A percentile compares a stretch with the other conserved stretches of the same genome.
Conservation (phyloP, 169 alveolate genomes). For the Haemoproteus tartakovskyi region DNA sequence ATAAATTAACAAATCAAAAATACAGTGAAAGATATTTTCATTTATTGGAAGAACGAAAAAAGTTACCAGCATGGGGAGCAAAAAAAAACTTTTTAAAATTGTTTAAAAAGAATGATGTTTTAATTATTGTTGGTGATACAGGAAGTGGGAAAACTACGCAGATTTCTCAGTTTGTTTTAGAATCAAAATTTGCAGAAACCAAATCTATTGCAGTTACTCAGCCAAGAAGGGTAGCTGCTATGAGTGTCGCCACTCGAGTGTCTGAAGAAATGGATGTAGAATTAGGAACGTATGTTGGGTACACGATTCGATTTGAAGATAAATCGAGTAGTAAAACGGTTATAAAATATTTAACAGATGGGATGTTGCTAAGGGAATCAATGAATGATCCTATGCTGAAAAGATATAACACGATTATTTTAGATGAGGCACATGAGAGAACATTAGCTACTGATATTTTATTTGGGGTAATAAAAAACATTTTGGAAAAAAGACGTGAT, state of each 20-base stretch:
- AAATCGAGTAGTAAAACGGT: constrained; percentile 93
- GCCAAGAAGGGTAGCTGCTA: constrained; percentile 99
- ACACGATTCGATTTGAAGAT: constrained; percentile 95
- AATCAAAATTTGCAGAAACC: constrained; percentile 92
- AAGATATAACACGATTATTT: constrained; percentile 91
- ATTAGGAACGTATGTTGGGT: constrained; percentile 97
- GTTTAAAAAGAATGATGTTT: constrained; percentile 87
- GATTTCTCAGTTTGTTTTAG: constrained; percentile 96
- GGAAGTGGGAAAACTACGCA: constrained; percentile 99
- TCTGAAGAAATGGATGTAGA: constrained; percentile 96
- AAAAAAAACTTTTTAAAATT: constrained; percentile 91
- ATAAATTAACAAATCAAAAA: constrained; percentile 56
- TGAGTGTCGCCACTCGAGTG: constrained; percentile 99
- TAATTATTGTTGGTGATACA: constrained; percentile 98
- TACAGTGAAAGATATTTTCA: constrained; percentile 78
- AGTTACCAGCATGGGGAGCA: constrained; percentile 92
- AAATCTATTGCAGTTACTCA: constrained; percentile 98
- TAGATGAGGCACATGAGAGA: constrained; percentile 99
- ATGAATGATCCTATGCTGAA: constrained; percentile 93
- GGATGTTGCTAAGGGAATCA: constrained; percentile 97
- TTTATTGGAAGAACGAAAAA: constrained; percentile 79
- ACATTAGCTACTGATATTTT: constrained; percentile 98
- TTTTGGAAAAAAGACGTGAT: constrained; percentile 84
- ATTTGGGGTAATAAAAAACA: constrained; percentile 95
- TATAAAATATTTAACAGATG: constrained; percentile 99